Conservation (phyloP, 2,329 filamentous ascomycete genomes). For the Pseudocercospora fuligena region DNA sequence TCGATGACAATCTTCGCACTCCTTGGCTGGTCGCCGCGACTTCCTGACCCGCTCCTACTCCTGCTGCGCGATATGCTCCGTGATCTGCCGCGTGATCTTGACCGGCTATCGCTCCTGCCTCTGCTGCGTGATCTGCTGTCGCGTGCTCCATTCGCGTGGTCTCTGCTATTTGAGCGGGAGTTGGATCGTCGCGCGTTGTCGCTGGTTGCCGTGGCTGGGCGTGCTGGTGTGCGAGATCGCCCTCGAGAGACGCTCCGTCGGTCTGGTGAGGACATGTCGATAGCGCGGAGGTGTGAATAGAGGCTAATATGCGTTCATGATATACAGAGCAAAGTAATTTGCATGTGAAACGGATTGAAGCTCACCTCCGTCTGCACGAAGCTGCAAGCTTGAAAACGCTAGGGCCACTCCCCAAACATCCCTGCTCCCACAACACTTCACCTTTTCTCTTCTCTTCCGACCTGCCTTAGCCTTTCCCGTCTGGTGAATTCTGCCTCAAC, state of each 20-base stretch:
- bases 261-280: constrained; percentile 25
- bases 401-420: neutral
- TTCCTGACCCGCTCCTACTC: constrained; percentile 23
- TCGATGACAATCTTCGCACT: constrained; percentile 83
- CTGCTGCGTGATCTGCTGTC: constrained; percentile 26
- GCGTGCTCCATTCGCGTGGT: constrained; percentile 38
- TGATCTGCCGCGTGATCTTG: constrained; percentile 38
- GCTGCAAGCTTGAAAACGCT: neutral
- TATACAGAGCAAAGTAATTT: neutral
- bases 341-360: neutral
- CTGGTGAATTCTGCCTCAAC: too few species aligned
- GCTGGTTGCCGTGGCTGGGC: constrained; percentile 20
- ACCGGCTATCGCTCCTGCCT: constrained; percentile 31
- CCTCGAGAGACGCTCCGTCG: constrained; percentile 47
- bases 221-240: constrained; percentile 42
- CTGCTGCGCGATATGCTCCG: constrained; percentile 36
- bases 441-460: neutral
- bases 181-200: constrained; percentile 31
- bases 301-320: constrained; percentile 6
- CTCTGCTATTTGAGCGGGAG: constrained; percentile 31
- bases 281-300: neutral
- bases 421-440: neutral
- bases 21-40: constrained; percentile 29
- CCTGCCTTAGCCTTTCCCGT: neutral
- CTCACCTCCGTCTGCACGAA: neutral